Evolutionary conservation across 2,329 filamentous ascomycete genomes (phyloP).

Genomic region (Fusarium musae): DNA sequence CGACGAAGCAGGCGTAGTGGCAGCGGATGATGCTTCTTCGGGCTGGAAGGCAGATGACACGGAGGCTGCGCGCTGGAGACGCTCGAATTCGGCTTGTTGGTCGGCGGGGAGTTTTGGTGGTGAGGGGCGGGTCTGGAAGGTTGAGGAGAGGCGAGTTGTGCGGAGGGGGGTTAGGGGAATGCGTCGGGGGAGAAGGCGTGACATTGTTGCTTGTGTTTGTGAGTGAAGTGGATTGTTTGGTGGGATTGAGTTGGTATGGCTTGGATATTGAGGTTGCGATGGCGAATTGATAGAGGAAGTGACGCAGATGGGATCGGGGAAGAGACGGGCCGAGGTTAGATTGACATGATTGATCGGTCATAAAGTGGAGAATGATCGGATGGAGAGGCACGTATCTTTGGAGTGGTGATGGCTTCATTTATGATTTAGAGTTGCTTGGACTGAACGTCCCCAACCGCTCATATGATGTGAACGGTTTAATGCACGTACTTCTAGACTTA

Average conservation of each 20-base stretch:
- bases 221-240: neutral
- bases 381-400: neutral
- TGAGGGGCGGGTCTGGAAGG: slow-evolving; percentile 68
- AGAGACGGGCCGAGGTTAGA: slow-evolving; percentile 38
- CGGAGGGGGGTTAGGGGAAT: slow-evolving; percentile 15
- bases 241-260: neutral
- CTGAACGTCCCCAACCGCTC: too few species aligned
- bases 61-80: slow-evolving; percentile 75
- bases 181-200: slow-evolving; percentile 37
- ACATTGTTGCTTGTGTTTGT: slow-evolving; percentile 22
- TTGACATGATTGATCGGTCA: slow-evolving; percentile 3
- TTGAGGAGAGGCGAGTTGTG: slow-evolving; percentile 48
- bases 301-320: slow-evolving; percentile 22
- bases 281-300: slow-evolving; percentile 9
- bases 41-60: slow-evolving; percentile 57
- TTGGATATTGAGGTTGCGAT: neutral
- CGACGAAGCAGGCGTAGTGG: slow-evolving; percentile 43
- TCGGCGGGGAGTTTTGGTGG: slow-evolving; percentile 89
- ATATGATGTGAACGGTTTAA: rapidly evolving
- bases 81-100: slow-evolving; percentile 91
- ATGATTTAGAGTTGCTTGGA: neutral
- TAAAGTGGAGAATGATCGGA: slow-evolving; percentile 1
- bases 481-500: rapidly evolving
- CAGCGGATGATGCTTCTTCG: slow-evolving; percentile 31
- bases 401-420: slow-evolving; percentile 19